Evolutionary conservation across 169 alveolate species (phyloP).

Genomic region (Plasmodium ovale): DNA sequence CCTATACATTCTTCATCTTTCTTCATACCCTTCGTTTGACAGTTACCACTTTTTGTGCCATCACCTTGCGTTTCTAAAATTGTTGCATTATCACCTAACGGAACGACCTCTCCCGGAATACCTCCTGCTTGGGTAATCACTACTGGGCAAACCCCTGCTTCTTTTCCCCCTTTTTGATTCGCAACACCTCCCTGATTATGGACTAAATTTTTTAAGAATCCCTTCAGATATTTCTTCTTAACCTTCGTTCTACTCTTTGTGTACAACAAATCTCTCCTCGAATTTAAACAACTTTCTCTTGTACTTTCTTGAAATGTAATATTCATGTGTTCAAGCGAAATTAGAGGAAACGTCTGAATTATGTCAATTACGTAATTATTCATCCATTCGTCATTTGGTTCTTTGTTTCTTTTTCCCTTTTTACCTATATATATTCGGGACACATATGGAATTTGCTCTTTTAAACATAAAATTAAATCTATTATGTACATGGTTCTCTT

Average conservation of each 20-base stretch:
- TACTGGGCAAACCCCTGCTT: neutral
- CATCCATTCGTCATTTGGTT: conserved; percentile 5
- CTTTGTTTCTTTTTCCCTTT: neutral
- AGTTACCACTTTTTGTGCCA: neutral
- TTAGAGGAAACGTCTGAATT: conserved; percentile 35
- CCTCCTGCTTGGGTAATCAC: too few relatives aligned
- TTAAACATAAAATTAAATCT: conserved; percentile 53
- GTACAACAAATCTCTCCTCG: conserved; percentile 5
- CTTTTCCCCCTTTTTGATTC: conserved; percentile 7
- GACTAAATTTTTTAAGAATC: conserved; percentile 4
- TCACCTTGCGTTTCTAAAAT: neutral
- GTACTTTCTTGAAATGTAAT: conserved; percentile 30
- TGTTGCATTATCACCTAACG: neutral
- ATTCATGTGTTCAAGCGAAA: conserved; percentile 47
- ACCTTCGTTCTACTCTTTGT: conserved; percentile 21
- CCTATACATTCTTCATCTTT: neutral
- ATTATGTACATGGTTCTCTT: conserved; percentile 21
- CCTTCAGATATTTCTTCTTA: conserved; percentile 27
- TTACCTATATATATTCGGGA: conserved; percentile 47
- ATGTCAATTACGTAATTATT: conserved; percentile 52
- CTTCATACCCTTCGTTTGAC: neutral
- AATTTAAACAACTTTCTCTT: conserved; percentile 24
- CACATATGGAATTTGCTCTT: conserved; percentile 68
- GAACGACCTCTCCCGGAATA: neutral
- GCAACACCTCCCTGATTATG: neutral